A percentile compares a stretch with the other conserved stretches of the same genome.
These are phyloP conservation scores for Marchantia paleacea DNA, from an alignment of 225 moss, liverwort and hornwort genomes.

Conservation along the genomic window DNA sequence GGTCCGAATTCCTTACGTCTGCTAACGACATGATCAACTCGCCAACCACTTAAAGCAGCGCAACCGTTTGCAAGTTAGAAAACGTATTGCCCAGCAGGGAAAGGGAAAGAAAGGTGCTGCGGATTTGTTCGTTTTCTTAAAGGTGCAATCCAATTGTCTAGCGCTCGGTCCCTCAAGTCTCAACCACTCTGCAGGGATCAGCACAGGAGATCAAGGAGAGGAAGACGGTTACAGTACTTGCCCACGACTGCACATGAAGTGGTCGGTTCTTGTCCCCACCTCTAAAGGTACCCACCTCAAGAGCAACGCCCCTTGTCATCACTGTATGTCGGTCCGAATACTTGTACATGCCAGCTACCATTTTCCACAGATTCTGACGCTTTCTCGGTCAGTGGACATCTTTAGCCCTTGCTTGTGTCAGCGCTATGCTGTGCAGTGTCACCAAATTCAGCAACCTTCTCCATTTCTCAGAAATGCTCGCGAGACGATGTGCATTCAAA, in stretches of 20 bases:
- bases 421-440: conserved; percentile 3
- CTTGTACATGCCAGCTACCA: conserved; percentile 12
- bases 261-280: conserved; percentile 29
- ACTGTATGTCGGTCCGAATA: conserved; percentile 3
- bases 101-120: not conserved
- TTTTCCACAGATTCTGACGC: not conserved
- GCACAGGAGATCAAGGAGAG: not conserved
- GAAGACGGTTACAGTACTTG: conserved; percentile 4
- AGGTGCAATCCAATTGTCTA: not conserved
- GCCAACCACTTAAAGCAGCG: not conserved
- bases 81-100: not conserved
- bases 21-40: not conserved
- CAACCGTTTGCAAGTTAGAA: not conserved
- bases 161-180: not conserved
- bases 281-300: conserved; percentile 1
- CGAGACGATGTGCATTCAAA: too few relatives aligned
- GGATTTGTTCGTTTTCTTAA: conserved; percentile 7
- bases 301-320: not conserved
- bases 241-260: conserved; percentile 22
- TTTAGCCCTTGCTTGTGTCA: conserved; percentile 1
- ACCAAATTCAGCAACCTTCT: not conserved
- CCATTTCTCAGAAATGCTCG: too few relatives aligned
- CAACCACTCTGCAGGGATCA: conserved; percentile 21
- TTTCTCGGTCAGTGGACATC: conserved; percentile 6
- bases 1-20: not conserved